Evolutionary conservation across 176 grass and related monocot genomes (phyloP), one percentile per base, ranked within the genome.

Genomic region (Lolium rigidum): DNA sequence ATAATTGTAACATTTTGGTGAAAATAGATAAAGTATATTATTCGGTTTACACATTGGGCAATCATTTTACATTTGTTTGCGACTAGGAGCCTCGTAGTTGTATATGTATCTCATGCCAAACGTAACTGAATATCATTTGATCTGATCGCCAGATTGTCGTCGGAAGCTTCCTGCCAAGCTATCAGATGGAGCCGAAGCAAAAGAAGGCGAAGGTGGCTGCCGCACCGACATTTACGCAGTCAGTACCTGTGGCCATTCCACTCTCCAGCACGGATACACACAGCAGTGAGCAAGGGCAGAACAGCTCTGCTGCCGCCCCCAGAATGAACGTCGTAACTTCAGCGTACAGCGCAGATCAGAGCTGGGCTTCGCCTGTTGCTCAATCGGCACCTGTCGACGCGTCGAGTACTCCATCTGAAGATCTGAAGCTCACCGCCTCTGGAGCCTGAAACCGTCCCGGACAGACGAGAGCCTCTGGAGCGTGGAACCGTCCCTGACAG

Each of bases 141-240:
- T 77, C 10, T 26, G 44, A 48, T 60, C 86, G 50, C 38, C 86
- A 98, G 95, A 92, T 98, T 82, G 93, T 98, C 4, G 83, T 98
- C 0, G 95, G 95, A 70, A 98, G 83, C 87, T 98, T 98, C 87
- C 83, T 95, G 65, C 95, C 92, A 54, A 95, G 91, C 88, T 91
- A 95, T 51, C 89, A 88, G 52, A 52, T 90, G 83, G 95, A 95
- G 64, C 95, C 90, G 75, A 95, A 95, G 77, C 87, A 79, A 9
- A 95, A 98, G 89, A 98, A 98, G 46, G 15, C 79, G 0, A 91
- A 89, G 50, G 74, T 83, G 72, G 76, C 88, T 3, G 14, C 37
- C 1, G 4, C 46, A 38, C 82, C 82, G 1, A 18, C 56, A 41
- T 82, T 89, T 66, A 66, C 76, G 0, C 87, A 89, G 50, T 60